Evolutionary conservation across 164 flowering plant species (phyloP).

Genomic region (Vitis rotundifolia): DNA sequence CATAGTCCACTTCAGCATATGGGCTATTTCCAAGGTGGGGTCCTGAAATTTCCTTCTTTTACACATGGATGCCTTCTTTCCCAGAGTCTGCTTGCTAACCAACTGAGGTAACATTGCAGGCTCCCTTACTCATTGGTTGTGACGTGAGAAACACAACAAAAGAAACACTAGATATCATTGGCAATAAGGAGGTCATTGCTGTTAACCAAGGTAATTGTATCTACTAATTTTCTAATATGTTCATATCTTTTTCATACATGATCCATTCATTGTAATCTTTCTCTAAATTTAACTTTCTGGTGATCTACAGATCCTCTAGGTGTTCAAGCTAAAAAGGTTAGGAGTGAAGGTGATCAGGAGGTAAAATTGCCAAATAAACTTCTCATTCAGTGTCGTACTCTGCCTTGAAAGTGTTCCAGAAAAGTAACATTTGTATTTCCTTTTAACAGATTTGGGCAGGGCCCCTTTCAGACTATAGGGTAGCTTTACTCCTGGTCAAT

Average conservation of each 20-base stretch:
- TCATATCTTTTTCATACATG: neutral
- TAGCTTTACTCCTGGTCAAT: conserved; percentile 59
- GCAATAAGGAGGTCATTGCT: conserved; percentile 76
- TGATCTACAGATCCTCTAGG: conserved; percentile 57
- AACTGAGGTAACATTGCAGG: conserved; percentile 32
- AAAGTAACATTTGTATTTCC: neutral
- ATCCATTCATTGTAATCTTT: too few relatives aligned
- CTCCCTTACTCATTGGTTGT: conserved; percentile 91
- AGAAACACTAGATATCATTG: conserved; percentile 65
- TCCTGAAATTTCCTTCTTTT: neutral
- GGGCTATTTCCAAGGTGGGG: conserved; percentile 85
- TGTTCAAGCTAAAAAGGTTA: conserved; percentile 76
- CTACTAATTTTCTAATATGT: neutral
- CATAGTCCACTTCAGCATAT: conserved; percentile 77
- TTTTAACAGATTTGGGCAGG: conserved; percentile 79
- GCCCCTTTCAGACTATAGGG: conserved; percentile 64
- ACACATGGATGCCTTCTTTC: neutral
- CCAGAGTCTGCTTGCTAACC: neutral
- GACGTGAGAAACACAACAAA: conserved; percentile 64
- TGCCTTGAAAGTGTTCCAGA: too few relatives aligned
- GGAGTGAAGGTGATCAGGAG: conserved; percentile 69
- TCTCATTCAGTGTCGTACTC: neutral
- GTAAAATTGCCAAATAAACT: conserved; percentile 29
- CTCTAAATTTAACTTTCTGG: neutral
- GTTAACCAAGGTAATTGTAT: conserved; percentile 67